Percentiles rank a stretch among this genome's conserved stretches.
Evolutionary conservation across 2,329 filamentous ascomycete genomes (phyloP).

Genomic region (Aureobasidium melanogenum): DNA sequence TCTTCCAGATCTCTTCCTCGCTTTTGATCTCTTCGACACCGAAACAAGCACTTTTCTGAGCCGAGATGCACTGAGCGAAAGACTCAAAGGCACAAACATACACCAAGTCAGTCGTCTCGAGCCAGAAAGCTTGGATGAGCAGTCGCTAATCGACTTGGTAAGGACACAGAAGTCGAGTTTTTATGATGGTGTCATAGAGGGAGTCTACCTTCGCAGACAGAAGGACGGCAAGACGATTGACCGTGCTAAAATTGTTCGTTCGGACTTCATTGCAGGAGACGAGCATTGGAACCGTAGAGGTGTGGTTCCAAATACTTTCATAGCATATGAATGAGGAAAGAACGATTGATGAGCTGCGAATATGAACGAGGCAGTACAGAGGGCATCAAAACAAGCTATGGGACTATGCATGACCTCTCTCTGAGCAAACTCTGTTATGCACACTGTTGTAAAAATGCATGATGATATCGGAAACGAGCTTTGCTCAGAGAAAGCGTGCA

Average conservation of each 20-base stretch:
- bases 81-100: constrained; percentile 6
- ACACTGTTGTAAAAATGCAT: too few relatives aligned
- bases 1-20: constrained; percentile 10
- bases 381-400: too few relatives aligned
- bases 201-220: constrained; percentile 13
- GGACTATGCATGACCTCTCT: too few relatives aligned
- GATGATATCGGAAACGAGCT: too few relatives aligned
- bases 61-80: not conserved
- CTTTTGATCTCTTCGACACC: constrained; percentile 13
- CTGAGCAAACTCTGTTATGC: too few relatives aligned
- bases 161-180: not conserved
- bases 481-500: too few relatives aligned
- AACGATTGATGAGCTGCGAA: not conserved
- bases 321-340: not conserved
- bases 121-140: not conserved
- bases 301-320: not conserved
- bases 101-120: not conserved
- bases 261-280: constrained; percentile 12
- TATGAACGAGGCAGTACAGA: too few relatives aligned
- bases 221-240: constrained; percentile 6
- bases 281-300: not conserved
- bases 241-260: constrained; percentile 13
- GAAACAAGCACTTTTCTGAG: constrained; percentile 1
- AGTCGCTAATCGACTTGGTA: not conserved
- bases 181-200: constrained; percentile 8